phyloP scores from a whole-genome alignment of 1,139 yeast species.

The Yamadazyma pseudoaaseri region DNA sequence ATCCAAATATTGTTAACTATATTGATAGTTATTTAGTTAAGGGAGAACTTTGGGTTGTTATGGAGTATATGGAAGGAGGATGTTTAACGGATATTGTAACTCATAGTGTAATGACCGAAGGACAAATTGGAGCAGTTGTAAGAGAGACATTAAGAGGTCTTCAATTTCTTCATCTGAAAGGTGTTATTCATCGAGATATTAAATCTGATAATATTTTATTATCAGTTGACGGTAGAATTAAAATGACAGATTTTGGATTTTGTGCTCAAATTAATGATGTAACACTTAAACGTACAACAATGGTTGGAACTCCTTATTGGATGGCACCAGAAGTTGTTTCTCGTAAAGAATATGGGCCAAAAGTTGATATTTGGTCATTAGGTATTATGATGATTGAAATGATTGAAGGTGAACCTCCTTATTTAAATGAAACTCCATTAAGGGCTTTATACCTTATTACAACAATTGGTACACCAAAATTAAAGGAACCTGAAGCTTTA shows the following conservation, averaged over 20 bases:
- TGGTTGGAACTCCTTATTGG: conserved; percentile 99
- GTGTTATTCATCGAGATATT: conserved; percentile 94
- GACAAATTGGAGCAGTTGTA: conserved; percentile 96
- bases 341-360: conserved; percentile 92
- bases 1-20: conserved; percentile 88
- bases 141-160: conserved; percentile 87
- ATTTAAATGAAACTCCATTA: conserved; percentile 90
- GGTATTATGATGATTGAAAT: conserved; percentile 97
- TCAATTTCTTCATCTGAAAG: conserved; percentile 84
- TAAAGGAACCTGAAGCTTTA: conserved; percentile 84
- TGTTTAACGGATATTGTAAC: conserved; percentile 94
- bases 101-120: conserved; percentile 92
- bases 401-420: conserved; percentile 99
- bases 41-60: conserved; percentile 88
- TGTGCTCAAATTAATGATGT: conserved; percentile 94
- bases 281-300: conserved; percentile 85
- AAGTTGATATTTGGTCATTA: conserved; percentile 95
- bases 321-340: conserved; percentile 99
- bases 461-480: conserved; percentile 91
- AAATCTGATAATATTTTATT: conserved; percentile 90
- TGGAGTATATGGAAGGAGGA: conserved; percentile 99
- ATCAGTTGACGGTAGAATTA: conserved; percentile 82
- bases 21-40: conserved; percentile 77
- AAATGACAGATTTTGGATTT: conserved; percentile 86
- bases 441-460: conserved; percentile 90